Evolutionary conservation across 352 stramenopile species (phyloP).

Genomic region (Blastocystis sp.): DNA sequence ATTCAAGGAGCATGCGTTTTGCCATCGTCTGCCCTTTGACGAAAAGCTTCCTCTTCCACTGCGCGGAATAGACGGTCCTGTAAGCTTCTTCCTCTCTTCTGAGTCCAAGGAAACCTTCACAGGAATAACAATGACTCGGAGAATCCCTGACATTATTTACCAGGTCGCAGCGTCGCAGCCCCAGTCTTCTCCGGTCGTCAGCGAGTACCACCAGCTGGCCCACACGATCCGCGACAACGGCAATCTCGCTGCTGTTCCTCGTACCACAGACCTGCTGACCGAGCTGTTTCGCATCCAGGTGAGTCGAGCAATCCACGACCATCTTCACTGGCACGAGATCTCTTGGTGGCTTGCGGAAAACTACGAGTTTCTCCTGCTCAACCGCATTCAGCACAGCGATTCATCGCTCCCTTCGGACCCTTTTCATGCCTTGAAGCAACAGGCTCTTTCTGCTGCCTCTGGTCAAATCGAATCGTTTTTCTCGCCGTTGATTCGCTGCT

Average conservation of each 20-base stretch:
- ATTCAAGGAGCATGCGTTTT: background rate
- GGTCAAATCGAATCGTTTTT: background rate
- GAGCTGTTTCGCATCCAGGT: background rate
- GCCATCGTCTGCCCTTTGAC: background rate
- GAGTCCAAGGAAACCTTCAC: constrained; percentile 18
- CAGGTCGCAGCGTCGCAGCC: background rate
- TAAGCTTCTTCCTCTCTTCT: background rate
- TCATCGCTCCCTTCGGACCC: background rate
- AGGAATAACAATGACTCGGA: background rate
- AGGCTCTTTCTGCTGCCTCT: background rate
- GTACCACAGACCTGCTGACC: background rate
- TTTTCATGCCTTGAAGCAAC: background rate
- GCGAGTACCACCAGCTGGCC: background rate
- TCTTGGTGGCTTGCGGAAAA: constrained; percentile 52
- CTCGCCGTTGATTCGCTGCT: background rate
- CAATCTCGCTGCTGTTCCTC: background rate
- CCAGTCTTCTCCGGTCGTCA: background rate
- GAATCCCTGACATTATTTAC: constrained; percentile 25
- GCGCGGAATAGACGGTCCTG: constrained; percentile 10
- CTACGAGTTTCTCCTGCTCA: constrained; percentile 43
- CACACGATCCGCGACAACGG: background rate
- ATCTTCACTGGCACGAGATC: background rate
- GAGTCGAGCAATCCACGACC: background rate
- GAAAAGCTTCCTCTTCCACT: background rate
- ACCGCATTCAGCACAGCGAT: background rate